Evolutionary conservation across 2,329 filamentous ascomycete species (phyloP), one percentile per base, ranked within the genome.

Genomic region (Sporothrix humicola): DNA sequence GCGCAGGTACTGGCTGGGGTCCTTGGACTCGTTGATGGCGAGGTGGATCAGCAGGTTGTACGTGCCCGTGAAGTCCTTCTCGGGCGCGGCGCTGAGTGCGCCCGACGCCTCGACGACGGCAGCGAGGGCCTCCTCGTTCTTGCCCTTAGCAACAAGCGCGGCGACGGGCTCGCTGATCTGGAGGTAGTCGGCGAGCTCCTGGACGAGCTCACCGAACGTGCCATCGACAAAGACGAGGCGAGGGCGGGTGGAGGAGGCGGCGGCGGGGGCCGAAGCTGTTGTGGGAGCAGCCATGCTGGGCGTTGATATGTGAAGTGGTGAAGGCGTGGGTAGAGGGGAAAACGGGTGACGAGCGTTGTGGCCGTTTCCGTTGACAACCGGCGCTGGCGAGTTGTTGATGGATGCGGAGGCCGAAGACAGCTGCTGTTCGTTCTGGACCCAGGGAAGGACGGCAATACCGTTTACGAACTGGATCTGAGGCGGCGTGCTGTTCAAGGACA

Each of bases 31-130:
- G 73, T 75, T 76, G 79, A 94, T 88, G 78, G 97, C 90, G 75
- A 99, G 91, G 86, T 98, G 93, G 81, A 98, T 91, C 82, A 99
- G 91, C 78, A 98, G 92, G 85, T 99, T 98, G 86, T 98, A 98
- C 75, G 95, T 94, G 74, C 95, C 92, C 75, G 94, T 95, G 82
- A 98, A 96, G 84, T 98, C 95, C 88, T 96, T 97, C 88, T 99
- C 96, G 74, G 95, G 93, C 73, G 94, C 93, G 76, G 89, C 88
- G 84, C 95, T 97, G 81, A 99, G 87, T 69, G 88, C 88, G 71
- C 88, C 84, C 71, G 93, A 94, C 73, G 93, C 92, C 77, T 91
- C 90, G 75, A 98, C 93, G 77, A 99, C 87, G 87, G 94, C 95
- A 86, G 95, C 92, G 73, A 99, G 88, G 63, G 93, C 91, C 77